Conservation (phyloP, 768 basidiomycete species). For the Mrakia blollopis region DNA sequence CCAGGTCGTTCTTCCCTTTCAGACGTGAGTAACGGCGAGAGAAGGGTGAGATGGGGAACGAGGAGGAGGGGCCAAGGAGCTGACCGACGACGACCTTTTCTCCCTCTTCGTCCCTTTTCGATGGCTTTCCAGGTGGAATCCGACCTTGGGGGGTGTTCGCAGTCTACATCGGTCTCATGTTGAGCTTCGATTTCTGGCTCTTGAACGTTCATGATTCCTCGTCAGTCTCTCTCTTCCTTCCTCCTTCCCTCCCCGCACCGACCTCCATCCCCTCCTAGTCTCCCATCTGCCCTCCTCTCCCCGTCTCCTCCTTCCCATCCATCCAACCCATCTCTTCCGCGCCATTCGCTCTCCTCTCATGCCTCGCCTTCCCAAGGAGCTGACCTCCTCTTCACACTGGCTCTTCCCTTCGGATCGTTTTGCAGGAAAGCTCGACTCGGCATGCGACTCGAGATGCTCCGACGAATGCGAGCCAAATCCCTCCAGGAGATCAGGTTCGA, state of each 20-base stretch:
- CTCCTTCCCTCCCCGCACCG: neutral
- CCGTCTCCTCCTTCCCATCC: too few relatives aligned
- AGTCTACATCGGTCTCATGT: neutral
- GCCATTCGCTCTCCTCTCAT: too few relatives aligned
- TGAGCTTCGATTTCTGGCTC: neutral
- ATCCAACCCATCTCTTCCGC: too few relatives aligned
- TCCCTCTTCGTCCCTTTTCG: too few relatives aligned
- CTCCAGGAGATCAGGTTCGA: neutral
- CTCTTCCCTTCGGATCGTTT: too few relatives aligned
- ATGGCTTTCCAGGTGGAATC: neutral
- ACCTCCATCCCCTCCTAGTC: neutral
- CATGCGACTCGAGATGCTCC: conserved; percentile 4
- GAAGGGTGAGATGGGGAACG: neutral
- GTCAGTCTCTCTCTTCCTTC: neutral
- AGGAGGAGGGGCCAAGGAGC: neutral
- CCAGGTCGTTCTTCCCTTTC: neutral
- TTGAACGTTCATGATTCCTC: neutral
- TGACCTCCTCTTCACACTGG: too few relatives aligned
- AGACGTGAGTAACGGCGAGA: neutral
- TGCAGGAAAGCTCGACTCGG: neutral
- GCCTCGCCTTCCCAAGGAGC: too few relatives aligned
- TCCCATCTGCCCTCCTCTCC: neutral
- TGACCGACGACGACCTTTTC: neutral
- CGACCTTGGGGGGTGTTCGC: neutral
- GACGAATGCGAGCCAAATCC: neutral